These are phyloP conservation scores for Sporothrix protearum DNA, from an alignment of 2,329 filamentous ascomycete genomes.

Conservation along the genomic window DNA sequence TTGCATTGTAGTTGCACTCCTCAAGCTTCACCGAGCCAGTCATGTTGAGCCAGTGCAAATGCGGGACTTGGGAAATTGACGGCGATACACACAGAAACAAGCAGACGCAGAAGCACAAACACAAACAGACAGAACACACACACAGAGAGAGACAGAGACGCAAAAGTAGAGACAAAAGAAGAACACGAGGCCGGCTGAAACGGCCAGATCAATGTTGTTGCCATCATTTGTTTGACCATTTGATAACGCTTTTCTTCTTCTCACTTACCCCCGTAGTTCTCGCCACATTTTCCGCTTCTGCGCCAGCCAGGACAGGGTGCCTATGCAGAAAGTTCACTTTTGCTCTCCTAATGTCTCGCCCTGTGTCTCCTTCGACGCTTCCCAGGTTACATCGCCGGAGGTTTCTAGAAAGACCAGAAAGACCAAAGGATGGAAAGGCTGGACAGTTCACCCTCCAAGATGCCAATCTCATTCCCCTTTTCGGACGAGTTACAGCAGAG, in stretches of 20 bases:
- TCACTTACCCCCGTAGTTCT: neutral
- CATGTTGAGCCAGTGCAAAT: neutral
- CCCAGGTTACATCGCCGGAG: constrained; percentile 3
- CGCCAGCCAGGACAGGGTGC: neutral
- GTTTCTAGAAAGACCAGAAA: constrained; percentile 14
- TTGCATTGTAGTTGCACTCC: neutral
- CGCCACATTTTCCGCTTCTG: neutral
- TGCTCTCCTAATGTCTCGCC: neutral
- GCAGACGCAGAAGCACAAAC: neutral
- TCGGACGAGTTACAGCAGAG: neutral
- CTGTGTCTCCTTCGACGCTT: constrained; percentile 13
- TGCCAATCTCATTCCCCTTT: neutral
- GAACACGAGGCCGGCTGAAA: constrained; percentile 5
- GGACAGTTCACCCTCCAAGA: neutral
- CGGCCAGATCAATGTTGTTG: neutral
- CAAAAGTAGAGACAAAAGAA: neutral
- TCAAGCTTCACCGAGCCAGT: neutral
- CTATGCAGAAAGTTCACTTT: neutral
- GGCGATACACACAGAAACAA: constrained; percentile 5
- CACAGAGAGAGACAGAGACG: neutral
- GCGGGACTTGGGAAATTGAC: neutral
- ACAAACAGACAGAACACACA: neutral
- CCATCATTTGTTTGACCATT: neutral
- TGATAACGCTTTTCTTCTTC: no score
- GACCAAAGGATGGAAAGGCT: neutral